Base-by-base conservation (phyloP, 2,329 filamentous ascomycete genomes). In the Scytalidium lignicola region DNA sequence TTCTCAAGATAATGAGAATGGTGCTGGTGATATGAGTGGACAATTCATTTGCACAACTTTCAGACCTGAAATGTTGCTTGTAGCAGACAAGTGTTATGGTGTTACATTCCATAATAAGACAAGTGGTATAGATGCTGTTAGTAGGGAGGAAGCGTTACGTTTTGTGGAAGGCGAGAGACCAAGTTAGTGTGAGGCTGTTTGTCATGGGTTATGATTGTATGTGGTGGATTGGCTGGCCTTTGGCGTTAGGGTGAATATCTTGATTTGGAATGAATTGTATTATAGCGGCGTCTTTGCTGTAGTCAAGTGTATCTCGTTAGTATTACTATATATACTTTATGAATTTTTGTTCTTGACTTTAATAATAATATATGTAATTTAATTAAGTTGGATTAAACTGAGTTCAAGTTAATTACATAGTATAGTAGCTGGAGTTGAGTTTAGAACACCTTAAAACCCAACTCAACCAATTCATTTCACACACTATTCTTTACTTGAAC, bases 31-130 rank as follows among this genome's bases (percentile, higher is more conserved):
- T 17, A 73, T 72, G 55, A 73, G 74, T 29, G 84, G 83, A 0
- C 85, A 99, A 67, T 99, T 99, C 66, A 99, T 99, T 68, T 97
- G 93, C 77, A 99, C 93, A 3, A 99, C 93, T 2, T 99, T 99
- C 81, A 79, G 93, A 50, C 93, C 93, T 1, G 93, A 99, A 71
- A 96, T 99, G 78, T 80, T 99, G 55, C 82, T 87, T 53, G 90
- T 97, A 18, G 93, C 93, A 2, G 91, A 97, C 73, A 95, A 96
- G 73, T 96, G 92, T 70, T 99, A 99, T 67, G 93, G 93, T 53
- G 93, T 99, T 46, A 90, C 88, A 46, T 97, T 92, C 70, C 81
- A 83, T 57, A 92, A 91, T 69, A 97, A 97, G 78, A 95, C 91
- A 57, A 95, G 89, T 72, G 88, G 83, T 37, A 95, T 99, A 62